Base-by-base conservation (phyloP, 2,329 filamentous ascomycete genomes). In the Graphilbum ipis-grandicollis region DNA sequence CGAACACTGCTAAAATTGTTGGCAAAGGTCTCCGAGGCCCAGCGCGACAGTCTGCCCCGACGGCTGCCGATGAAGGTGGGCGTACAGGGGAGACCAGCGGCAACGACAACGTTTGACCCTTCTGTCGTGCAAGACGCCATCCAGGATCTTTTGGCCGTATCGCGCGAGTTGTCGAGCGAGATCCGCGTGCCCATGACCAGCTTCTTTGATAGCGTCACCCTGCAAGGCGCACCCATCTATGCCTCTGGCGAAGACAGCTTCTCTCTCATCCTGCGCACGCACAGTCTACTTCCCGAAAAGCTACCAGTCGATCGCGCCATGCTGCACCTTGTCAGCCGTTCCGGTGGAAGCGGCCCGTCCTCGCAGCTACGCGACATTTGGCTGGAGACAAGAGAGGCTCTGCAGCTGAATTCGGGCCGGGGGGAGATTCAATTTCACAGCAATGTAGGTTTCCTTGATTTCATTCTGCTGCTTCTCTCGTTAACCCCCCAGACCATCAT, bases 221-320 rank as follows among this genome's bases (percentile, higher is more conserved):
- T 93, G 1, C 70, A 78, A 17, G 75, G 72, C 0, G 66, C 73
- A 14, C 74, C 88, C 3, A 57, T 63, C 19, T 86, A 93, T 48
- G 68, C 75, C 35, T 65, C 76, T 1, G 65, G 73, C 17, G 71
- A 67, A 44, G 88, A 96, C 52, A 76, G 80, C 13, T 88, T 92
- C 45, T 68, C 72, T 9, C 51, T 93, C 15, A 62, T 66, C 2
- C 52, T 98, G 3, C 67, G 65, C 17, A 58, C 93, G 31, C 62
- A 69, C 35, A 85, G 84, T 52, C 55, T 93, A 2, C 58, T 94
- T 2, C 70, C 75, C 1, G 80, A 85, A 33, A 63, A 72, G 1
- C 60, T 93, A 9, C 64, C 67, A 9, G 56, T 90, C 2, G 71
- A 84, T 31, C 63, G 66, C 14, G 66, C 75, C 9, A 75, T 63